Evolutionary conservation across 1,139 yeast species (phyloP).

Genomic region (Kazachstania sp.): DNA sequence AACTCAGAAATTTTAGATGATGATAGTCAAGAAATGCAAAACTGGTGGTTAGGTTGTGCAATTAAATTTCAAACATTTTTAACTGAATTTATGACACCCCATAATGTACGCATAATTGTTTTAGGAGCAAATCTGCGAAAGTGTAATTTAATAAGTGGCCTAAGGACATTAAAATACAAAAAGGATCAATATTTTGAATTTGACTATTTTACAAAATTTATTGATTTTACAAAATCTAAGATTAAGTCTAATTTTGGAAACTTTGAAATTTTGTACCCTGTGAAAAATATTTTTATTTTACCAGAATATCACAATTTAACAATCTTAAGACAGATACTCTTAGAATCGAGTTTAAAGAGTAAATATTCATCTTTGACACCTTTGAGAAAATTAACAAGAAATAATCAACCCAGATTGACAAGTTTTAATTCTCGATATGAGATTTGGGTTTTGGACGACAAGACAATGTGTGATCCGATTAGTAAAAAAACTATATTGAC

Average conservation of each 20-base stretch:
- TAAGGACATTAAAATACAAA: conserved; percentile 3
- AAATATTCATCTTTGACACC: conserved; percentile 30
- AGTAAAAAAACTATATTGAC: conserved; percentile 34
- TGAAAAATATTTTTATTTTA: conserved; percentile 27
- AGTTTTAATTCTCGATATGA: conserved; percentile 33
- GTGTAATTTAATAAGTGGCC: conserved; percentile 2
- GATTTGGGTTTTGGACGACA: conserved; percentile 39
- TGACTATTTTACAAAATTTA: conserved; percentile 21
- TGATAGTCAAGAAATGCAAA: conserved; percentile 27
- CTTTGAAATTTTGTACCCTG: conserved; percentile 10
- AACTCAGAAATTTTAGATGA: conserved; percentile 22
- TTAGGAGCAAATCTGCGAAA: conserved; percentile 24
- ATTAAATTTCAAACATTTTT: conserved; percentile 31
- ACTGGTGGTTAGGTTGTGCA: conserved; percentile 38
- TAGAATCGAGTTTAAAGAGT: conserved; percentile 25
- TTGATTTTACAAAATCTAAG: conserved; percentile 2
- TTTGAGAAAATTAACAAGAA: background rate
- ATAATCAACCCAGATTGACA: conserved; percentile 27
- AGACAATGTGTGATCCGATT: conserved; percentile 27
- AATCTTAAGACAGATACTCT: conserved; percentile 21
- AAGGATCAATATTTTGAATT: conserved; percentile 34
- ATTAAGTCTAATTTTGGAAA: background rate
- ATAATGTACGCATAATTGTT: conserved; percentile 32
- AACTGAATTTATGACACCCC: conserved; percentile 19
- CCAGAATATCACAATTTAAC: conserved; percentile 23